Conservation (phyloP, 2,329 filamentous ascomycete genomes). For the Colletotrichum brevisporum region DNA sequence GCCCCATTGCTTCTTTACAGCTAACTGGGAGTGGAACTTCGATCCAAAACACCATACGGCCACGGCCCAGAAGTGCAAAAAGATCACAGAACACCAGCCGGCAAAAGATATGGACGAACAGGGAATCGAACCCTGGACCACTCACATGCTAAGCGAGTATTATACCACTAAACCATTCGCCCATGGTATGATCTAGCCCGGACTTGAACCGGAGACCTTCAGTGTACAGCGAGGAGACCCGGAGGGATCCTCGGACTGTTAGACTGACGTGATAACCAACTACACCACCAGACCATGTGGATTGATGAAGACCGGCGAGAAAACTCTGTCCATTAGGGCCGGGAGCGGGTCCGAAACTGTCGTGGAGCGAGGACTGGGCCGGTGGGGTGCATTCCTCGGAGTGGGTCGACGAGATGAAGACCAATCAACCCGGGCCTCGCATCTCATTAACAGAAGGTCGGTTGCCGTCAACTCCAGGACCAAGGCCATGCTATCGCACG, state of each 20-base stretch:
- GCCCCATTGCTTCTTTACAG: too few relatives aligned
- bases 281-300: conserved; percentile 46
- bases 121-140: conserved; percentile 41
- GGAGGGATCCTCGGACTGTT: conserved; percentile 46
- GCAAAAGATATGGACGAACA: conserved; percentile 34
- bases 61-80: not conserved
- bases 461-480: conserved; percentile 9
- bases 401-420: conserved; percentile 25
- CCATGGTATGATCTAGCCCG: conserved; percentile 32
- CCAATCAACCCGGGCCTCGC: conserved; percentile 19
- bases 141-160: conserved; percentile 40
- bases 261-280: conserved; percentile 66
- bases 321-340: not conserved
- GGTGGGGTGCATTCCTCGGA: conserved; percentile 20
- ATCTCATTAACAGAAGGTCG: conserved; percentile 20
- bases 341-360: not conserved
- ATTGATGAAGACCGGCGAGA: fast-evolving
- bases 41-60: not conserved
- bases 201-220: conserved; percentile 41
- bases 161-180: conserved; percentile 41
- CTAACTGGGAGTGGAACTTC: too few relatives aligned
- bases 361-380: not conserved
- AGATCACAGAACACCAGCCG: not conserved
- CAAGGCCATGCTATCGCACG: conserved; percentile 15
- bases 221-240: conserved; percentile 16